Evolutionary conservation across 2,329 filamentous ascomycete species (phyloP).

Genomic region (Aspergillus oerlinghausenensis): DNA sequence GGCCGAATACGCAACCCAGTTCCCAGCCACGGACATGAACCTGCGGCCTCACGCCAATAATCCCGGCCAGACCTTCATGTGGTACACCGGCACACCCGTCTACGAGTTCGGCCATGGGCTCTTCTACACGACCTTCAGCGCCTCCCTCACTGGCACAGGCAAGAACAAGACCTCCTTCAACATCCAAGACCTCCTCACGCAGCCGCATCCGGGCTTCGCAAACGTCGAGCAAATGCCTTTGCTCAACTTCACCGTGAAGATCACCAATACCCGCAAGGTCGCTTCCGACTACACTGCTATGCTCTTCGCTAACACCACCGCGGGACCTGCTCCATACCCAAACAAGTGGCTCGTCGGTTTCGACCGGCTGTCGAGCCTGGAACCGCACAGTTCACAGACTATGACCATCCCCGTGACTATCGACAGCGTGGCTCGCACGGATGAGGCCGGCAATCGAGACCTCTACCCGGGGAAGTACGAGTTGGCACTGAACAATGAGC

Average conservation of each 20-base stretch:
- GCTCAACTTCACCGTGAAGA: constrained; percentile 30
- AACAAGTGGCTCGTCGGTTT: constrained; percentile 42
- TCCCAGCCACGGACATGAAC: constrained; percentile 40
- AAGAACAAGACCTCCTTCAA: constrained; percentile 21
- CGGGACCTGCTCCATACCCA: constrained; percentile 39
- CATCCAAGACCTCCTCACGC: constrained; percentile 31
- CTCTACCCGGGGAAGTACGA: constrained; percentile 42
- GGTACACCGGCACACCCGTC: constrained; percentile 39
- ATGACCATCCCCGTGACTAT: constrained; percentile 35
- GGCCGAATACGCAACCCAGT: constrained; percentile 38
- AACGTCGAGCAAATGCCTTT: constrained; percentile 35
- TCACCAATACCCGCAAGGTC: constrained; percentile 35
- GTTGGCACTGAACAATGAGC: constrained; percentile 39
- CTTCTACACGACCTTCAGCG: constrained; percentile 41
- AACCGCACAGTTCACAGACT: constrained; percentile 19
- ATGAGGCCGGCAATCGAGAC: constrained; percentile 34
- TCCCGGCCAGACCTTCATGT: constrained; percentile 44
- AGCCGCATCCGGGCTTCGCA: constrained; percentile 20
- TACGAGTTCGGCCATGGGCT: constrained; percentile 42
- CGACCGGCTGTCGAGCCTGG: constrained; percentile 26
- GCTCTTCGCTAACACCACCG: constrained; percentile 35
- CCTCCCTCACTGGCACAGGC: constrained; percentile 2
- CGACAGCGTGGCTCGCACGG: constrained; percentile 35
- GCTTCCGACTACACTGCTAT: constrained; percentile 41
- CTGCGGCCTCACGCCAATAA: constrained; percentile 35